A percentile compares a stretch with the other conserved stretches of the same genome.
These are phyloP conservation scores for Paraleonurus japonicus DNA, from an alignment of 257 asterid genomes.

Conservation along the genomic window DNA sequence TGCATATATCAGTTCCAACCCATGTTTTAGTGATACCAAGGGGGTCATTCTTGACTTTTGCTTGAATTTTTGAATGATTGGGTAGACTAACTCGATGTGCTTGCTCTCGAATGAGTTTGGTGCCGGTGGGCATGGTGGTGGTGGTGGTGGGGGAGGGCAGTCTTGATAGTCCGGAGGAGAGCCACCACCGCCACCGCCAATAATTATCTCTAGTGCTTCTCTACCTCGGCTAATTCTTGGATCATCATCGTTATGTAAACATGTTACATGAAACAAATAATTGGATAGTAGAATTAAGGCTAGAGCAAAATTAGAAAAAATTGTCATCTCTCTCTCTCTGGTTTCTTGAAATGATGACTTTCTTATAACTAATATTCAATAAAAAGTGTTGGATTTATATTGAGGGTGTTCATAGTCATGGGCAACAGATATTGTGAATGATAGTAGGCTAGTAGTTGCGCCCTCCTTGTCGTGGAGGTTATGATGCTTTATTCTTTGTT, in stretches of 20 bases:
- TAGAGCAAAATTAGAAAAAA: neutral
- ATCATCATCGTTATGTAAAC: slow-evolving; percentile 1
- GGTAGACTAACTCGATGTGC: slow-evolving; percentile 25
- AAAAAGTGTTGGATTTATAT: neutral
- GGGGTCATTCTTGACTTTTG: slow-evolving; percentile 19
- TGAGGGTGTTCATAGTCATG: slow-evolving; percentile 3
- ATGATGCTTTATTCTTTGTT: neutral
- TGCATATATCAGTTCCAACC: slow-evolving; percentile 28
- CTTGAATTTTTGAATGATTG: slow-evolving; percentile 29
- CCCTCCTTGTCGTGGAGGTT: neutral
- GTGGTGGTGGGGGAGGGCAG: slow-evolving; percentile 7
- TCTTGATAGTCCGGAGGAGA: slow-evolving; percentile 4
- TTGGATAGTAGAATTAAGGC: slow-evolving; percentile 7
- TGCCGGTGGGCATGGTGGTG: neutral
- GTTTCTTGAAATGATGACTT: neutral
- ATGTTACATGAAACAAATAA: neutral
- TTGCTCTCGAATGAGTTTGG: slow-evolving; percentile 20
- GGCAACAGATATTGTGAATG: neutral
- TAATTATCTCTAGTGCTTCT: slow-evolving; percentile 28
- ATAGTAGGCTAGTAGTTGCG: slow-evolving; percentile 3
- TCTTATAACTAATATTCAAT: neutral
- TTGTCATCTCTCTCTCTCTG: neutral
- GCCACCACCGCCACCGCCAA: slow-evolving; percentile 12
- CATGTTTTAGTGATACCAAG: slow-evolving; percentile 25
- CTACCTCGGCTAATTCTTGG: neutral